Conservation (phyloP, 2,329 filamentous ascomycete genomes). For the Claviceps sp. region DNA sequence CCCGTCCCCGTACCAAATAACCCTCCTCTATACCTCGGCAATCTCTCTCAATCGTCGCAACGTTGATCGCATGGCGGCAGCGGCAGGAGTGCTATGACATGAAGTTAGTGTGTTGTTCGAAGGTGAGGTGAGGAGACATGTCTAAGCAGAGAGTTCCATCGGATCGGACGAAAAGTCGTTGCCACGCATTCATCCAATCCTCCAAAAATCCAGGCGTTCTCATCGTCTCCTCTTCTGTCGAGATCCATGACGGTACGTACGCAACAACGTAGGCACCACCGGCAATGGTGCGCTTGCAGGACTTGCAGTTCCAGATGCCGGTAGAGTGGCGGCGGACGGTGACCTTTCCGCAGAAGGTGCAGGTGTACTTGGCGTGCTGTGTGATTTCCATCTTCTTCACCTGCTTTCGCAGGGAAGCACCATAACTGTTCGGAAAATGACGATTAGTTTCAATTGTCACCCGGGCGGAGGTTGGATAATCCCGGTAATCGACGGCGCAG, state of each 20-base stretch:
- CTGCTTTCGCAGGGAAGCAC: conserved; percentile 96
- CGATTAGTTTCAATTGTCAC: not conserved
- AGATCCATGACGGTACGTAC: conserved; percentile 46
- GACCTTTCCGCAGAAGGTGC: conserved; percentile 98
- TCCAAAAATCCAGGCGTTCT: not conserved
- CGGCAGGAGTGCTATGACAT: conserved; percentile 66
- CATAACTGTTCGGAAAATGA: conserved; percentile 50
- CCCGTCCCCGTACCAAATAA: conserved; percentile 12
- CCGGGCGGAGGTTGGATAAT: not conserved
- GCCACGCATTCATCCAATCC: not conserved
- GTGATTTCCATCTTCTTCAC: conserved; percentile 99
- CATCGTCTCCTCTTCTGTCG: not conserved
- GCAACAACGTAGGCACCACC: conserved; percentile 85
- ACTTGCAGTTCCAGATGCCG: conserved; percentile 94
- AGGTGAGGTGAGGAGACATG: not conserved
- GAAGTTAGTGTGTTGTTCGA: not conserved
- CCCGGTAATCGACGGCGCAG: not conserved
- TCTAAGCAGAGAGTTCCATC: too few species aligned
- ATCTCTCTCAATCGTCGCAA: conserved; percentile 96
- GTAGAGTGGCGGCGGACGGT: conserved; percentile 82
- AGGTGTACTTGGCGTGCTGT: conserved; percentile 93
- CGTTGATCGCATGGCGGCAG: conserved; percentile 87
- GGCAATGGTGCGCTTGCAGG: conserved; percentile 71
- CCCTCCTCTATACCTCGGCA: conserved; percentile 66
- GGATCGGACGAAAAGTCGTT: not conserved